Evolutionary conservation across 1,139 yeast species (phyloP).

Genomic region (Schwanniomyces etchellsii): DNA sequence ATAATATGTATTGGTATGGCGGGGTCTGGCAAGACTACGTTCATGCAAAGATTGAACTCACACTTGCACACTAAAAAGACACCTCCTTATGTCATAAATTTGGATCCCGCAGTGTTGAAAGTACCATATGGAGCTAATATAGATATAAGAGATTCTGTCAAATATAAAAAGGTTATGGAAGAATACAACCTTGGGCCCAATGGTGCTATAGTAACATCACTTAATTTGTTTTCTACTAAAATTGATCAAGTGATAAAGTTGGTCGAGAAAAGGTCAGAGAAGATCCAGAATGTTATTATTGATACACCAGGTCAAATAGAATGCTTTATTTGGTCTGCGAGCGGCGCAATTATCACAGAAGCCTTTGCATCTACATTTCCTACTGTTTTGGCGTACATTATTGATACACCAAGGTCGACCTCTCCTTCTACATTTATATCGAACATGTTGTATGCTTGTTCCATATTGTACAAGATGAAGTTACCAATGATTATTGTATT

Average conservation of each 20-base stretch:
- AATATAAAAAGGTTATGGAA: constrained; percentile 95
- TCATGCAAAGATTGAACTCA: constrained; percentile 90
- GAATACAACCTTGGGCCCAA: constrained; percentile 91
- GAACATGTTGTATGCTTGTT: constrained; percentile 96
- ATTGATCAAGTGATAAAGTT: constrained; percentile 89
- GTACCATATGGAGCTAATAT: constrained; percentile 93
- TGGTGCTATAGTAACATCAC: constrained; percentile 95
- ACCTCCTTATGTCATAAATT: constrained; percentile 84
- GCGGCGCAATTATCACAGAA: constrained; percentile 94
- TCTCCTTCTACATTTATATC: constrained; percentile 97
- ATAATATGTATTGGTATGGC: constrained; percentile 94
- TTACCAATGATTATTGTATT: constrained; percentile 96
- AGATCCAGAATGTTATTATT: constrained; percentile 66
- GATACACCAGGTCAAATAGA: constrained; percentile 99
- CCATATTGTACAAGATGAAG: constrained; percentile 91
- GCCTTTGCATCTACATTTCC: constrained; percentile 96
- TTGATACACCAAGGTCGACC: constrained; percentile 91
- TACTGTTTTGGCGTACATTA: constrained; percentile 90
- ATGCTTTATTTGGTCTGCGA: constrained; percentile 95
- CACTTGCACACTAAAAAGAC: constrained; percentile 70
- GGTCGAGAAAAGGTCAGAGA: constrained; percentile 73
- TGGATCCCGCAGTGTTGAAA: constrained; percentile 93
- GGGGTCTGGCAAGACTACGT: constrained; percentile 96
- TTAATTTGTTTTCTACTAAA: constrained; percentile 88
- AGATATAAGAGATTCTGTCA: constrained; percentile 93